These are phyloP conservation scores for Cutaneotrichosporon sp. DNA, from an alignment of 1,284 basidiomycete genomes.

Conservation along the genomic window DNA sequence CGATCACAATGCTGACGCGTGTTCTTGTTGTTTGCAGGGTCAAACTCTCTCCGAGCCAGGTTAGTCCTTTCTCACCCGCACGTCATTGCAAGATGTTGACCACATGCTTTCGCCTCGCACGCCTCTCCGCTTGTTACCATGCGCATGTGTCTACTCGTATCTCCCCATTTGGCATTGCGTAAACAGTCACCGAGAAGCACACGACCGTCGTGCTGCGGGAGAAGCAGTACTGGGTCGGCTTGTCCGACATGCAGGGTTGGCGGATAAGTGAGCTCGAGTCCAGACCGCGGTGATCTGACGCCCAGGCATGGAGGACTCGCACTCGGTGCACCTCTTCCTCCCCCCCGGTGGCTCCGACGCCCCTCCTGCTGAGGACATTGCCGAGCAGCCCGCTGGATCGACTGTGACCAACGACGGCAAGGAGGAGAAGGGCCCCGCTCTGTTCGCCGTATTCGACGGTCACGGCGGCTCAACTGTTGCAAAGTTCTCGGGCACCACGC, in stretches of 20 bases:
- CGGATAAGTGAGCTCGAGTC: conserved; percentile 76
- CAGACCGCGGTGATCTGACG: conserved; percentile 8
- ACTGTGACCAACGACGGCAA: conserved; percentile 55
- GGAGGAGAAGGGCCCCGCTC: conserved; percentile 63
- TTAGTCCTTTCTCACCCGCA: conserved; percentile 26
- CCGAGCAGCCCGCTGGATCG: conserved; percentile 52
- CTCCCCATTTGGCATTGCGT: neutral
- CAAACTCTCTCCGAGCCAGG: conserved; percentile 55
- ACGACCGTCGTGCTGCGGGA: conserved; percentile 72
- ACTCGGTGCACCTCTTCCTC: conserved; percentile 70
- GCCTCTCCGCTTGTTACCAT: conserved; percentile 3
- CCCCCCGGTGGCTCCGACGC: conserved; percentile 31
- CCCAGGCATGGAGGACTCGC: conserved; percentile 91
- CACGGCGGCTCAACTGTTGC: conserved; percentile 93
- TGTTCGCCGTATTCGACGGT: conserved; percentile 98
- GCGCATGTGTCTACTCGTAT: neutral
- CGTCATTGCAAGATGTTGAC: conserved; percentile 4
- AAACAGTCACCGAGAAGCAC: conserved; percentile 73
- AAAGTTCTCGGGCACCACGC: conserved; percentile 83
- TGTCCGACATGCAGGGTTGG: conserved; percentile 99
- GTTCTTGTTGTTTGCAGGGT: conserved; percentile 33
- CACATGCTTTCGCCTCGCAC: conserved; percentile 8
- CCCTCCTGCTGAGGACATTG: conserved; percentile 56
- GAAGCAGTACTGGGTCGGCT: conserved; percentile 74
- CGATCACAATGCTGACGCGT: conserved; percentile 17